Evolutionary conservation across 495 filamentous ascomycete genomes (phyloP).

Genomic region (Podospora anserina): DNA sequence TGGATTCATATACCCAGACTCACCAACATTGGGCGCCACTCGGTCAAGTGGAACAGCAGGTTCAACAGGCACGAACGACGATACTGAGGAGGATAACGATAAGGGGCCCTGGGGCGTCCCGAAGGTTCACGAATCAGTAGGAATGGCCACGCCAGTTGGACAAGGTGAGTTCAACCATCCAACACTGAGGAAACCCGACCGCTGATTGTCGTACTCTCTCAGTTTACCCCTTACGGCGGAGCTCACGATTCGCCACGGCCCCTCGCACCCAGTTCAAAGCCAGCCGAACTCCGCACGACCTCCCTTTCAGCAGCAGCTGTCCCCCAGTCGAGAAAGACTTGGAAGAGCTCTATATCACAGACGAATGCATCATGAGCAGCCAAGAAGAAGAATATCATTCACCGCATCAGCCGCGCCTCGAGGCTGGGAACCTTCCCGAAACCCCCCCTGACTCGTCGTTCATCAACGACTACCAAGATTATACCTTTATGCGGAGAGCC

Average conservation of each 20-base stretch:
- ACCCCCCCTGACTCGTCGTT: neutral
- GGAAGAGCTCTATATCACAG: neutral
- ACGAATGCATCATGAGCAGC: neutral
- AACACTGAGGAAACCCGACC: neutral
- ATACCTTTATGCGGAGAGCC: neutral
- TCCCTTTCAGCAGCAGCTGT: neutral
- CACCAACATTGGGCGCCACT: constrained; percentile 5
- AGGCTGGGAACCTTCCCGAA: neutral
- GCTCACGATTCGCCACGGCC: neutral
- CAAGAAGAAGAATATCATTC: neutral
- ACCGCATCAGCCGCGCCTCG: neutral
- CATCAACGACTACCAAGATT: neutral
- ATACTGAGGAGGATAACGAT: neutral
- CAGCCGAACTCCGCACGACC: neutral
- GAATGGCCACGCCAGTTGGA: neutral
- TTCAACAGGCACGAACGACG: neutral
- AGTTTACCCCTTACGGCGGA: neutral
- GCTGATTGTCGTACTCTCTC: neutral
- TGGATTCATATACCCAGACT: constrained; percentile 3
- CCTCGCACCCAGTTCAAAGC: neutral
- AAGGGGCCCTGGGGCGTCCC: neutral
- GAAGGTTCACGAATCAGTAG: neutral
- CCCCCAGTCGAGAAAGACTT: neutral
- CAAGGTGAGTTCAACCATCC: neutral
- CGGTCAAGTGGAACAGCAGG: neutral